A percentile compares a stretch with the other conserved stretches of the same genome.
Conservation (phyloP, 495 filamentous ascomycete species). For the Hypoxylon fragiforme region DNA sequence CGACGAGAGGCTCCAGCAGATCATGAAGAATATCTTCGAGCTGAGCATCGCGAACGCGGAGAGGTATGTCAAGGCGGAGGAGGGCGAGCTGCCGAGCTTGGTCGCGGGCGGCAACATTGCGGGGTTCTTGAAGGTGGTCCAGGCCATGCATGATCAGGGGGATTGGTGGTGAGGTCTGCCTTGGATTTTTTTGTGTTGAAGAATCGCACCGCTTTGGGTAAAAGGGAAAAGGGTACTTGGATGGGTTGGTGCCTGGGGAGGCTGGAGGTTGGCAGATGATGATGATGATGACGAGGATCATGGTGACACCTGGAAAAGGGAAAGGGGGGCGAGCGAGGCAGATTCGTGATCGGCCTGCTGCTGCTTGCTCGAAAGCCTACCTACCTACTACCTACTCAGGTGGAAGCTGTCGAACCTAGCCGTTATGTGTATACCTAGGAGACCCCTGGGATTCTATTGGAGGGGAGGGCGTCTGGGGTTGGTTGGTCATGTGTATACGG, state of each 20-base stretch:
- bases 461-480: neutral
- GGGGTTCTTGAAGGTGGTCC: conserved; percentile 93
- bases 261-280: neutral
- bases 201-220: neutral
- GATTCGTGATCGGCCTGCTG: neutral
- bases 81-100: conserved; percentile 84
- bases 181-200: neutral
- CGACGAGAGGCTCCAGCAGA: conserved; percentile 85
- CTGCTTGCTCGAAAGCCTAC: no score
- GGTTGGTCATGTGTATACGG: no score
- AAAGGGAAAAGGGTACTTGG: no score
- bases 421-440: no score
- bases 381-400: no score
- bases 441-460: no score
- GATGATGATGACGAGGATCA: neutral
- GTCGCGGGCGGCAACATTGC: conserved; percentile 96
- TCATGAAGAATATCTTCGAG: conserved; percentile 94
- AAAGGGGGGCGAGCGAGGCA: neutral
- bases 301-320: neutral
- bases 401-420: no score
- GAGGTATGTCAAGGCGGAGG: conserved; percentile 75
- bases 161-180: conserved; percentile 76
- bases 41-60: conserved; percentile 87
- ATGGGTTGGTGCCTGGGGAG: neutral
- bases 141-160: conserved; percentile 93